A percentile compares a stretch with the other conserved stretches of the same genome.
These are phyloP conservation scores for Aspergillus ochraceus DNA, from an alignment of 2,329 filamentous ascomycete genomes.

Conservation along the genomic window DNA sequence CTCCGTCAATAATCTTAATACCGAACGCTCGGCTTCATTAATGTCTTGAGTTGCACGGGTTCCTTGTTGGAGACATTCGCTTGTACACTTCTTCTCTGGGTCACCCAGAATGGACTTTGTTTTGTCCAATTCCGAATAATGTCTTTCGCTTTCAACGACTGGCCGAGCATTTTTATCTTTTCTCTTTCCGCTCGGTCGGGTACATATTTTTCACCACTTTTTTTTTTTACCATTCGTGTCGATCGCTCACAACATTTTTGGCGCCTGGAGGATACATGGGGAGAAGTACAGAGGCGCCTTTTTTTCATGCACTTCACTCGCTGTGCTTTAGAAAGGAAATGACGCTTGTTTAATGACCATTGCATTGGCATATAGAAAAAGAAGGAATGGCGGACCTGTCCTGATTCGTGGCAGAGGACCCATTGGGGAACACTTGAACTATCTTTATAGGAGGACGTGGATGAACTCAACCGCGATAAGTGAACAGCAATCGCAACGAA, in stretches of 20 bases:
- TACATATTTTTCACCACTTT: constrained; percentile 23
- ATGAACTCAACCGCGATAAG: not conserved
- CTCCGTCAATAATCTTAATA: constrained; percentile 45
- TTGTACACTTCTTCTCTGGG: constrained; percentile 32
- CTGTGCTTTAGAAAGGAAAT: constrained; percentile 36
- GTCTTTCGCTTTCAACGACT: constrained; percentile 35
- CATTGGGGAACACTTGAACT: not conserved
- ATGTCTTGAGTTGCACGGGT: constrained; percentile 6
- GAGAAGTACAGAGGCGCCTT: constrained; percentile 29
- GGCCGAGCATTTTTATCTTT: constrained; percentile 30
- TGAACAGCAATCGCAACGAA: not conserved
- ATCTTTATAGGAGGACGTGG: not conserved
- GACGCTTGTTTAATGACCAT: constrained; percentile 29
- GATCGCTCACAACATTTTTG: constrained; percentile 38
- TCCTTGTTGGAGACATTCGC: constrained; percentile 38
- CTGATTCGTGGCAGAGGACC: not conserved
- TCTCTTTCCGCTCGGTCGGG: constrained; percentile 30
- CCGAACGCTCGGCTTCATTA: constrained; percentile 22
- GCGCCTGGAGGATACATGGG: constrained; percentile 33
- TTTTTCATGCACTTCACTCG: constrained; percentile 39
- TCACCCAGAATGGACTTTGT: constrained; percentile 18
- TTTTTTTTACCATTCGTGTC: constrained; percentile 36
- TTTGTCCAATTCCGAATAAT: constrained; percentile 31
- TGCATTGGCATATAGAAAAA: constrained; percentile 39
- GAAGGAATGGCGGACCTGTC: constrained; percentile 2